phyloP scores from a whole-genome alignment of 257 asterid species.

The Ehretia macrophylla region DNA sequence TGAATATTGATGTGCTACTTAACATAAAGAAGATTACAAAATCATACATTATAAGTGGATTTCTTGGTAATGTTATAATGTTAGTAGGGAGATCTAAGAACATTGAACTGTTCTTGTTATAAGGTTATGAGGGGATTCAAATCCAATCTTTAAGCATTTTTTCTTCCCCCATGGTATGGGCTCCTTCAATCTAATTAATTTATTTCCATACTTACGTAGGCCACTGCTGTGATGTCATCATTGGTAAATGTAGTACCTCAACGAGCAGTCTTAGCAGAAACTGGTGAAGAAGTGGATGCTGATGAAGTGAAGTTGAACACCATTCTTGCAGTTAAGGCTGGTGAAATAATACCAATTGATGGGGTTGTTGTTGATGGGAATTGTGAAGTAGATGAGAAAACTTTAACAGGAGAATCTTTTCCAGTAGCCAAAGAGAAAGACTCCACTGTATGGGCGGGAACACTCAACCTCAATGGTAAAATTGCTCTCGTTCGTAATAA shows the following conservation, averaged over 20 bases:
- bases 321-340: constrained; percentile 70
- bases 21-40: too few relatives aligned
- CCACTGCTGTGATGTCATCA: constrained; percentile 67
- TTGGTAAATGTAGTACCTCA: constrained; percentile 73
- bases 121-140: too few relatives aligned
- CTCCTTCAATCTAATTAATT: too few relatives aligned
- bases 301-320: constrained; percentile 62
- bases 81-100: too few relatives aligned
- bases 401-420: constrained; percentile 79
- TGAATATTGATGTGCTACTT: too few relatives aligned
- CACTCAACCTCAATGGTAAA: constrained; percentile 76
- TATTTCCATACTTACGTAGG: constrained; percentile 24
- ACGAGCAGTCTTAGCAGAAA: constrained; percentile 67
- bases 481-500: not conserved
- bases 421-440: constrained; percentile 74
- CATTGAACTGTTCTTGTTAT: too few relatives aligned
- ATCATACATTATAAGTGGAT: too few relatives aligned
- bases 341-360: constrained; percentile 74
- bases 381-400: constrained; percentile 84
- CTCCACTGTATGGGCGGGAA: constrained; percentile 80
- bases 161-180: too few relatives aligned
- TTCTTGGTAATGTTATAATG: too few relatives aligned
- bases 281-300: constrained; percentile 61
- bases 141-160: too few relatives aligned
- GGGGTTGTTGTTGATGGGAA: constrained; percentile 72